Conservation (phyloP, 306 rosid species). For the Alnus glutinosa region DNA sequence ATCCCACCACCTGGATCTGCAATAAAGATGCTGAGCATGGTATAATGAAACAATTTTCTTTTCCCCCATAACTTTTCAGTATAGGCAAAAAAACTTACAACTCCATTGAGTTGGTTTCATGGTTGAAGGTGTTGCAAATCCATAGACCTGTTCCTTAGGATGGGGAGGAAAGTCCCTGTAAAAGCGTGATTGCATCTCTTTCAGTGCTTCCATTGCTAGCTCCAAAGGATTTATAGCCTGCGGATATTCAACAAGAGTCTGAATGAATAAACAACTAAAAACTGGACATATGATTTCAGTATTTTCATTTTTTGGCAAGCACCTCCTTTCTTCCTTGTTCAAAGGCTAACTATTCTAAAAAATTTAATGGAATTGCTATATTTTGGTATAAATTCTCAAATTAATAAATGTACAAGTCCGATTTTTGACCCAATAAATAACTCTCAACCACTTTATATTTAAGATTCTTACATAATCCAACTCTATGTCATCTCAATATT, state of each 20-base stretch:
- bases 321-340: not conserved
- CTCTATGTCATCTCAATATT: not conserved
- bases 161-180: constrained; percentile 93
- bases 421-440: not conserved
- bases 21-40: constrained; percentile 7
- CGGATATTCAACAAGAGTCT: constrained; percentile 27
- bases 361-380: not conserved
- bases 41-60: constrained; percentile 10
- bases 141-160: constrained; percentile 74
- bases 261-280: constrained; percentile 19
- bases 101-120: constrained; percentile 99
- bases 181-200: constrained; percentile 74
- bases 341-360: not conserved
- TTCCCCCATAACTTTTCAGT: not conserved
- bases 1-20: constrained; percentile 97
- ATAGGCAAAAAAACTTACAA: constrained; percentile 54
- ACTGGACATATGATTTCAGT: constrained; percentile 8
- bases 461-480: not conserved
- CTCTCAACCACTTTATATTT: not conserved
- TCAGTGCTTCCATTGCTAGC: constrained; percentile 88
- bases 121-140: constrained; percentile 93
- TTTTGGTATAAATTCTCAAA: not conserved
- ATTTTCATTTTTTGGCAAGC: not conserved
- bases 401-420: not conserved
- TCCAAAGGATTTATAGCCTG: constrained; percentile 92